Evolutionary conservation across 768 basidiomycete genomes (phyloP), one percentile per base, ranked within the genome.

Genomic region (Hericium rajendrae): DNA sequence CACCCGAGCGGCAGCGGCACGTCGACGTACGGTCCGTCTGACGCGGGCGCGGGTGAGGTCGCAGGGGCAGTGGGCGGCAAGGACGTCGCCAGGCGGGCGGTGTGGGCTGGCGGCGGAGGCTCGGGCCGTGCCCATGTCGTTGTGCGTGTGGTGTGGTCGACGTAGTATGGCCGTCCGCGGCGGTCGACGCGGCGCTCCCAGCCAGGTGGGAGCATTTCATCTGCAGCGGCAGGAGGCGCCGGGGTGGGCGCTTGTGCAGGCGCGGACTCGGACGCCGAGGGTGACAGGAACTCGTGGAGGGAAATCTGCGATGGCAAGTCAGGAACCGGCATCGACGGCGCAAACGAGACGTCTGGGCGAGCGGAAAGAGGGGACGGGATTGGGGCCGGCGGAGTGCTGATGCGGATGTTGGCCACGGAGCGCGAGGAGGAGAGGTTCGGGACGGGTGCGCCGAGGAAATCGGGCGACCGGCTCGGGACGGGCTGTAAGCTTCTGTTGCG

Each of bases 1-100:
- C 93, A 95, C 18, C 92, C 92, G 6, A 86, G 79, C 0, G 92
- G 92, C 9, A 95, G 74, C 10, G 88, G 90, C 10, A 86, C 75
- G 62, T 84, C 84, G 1, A 76, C 74, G 64, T 84, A 83, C 2
- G 62, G 65, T 4, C 67, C 62, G 38, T 74, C 65, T 13, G 60
- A 48, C 18, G 58, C 64, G 6, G 66, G 51, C 18, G 65, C 54
- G n/a, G 48, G 8, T 24, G 11, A 20, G 64, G 13, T 46, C 20
- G 59, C 64, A 5, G 66, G 51, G n/a, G 64, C 53, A 39, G 63
- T 59, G 6, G 56, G 49, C 0, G 64, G 55, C 2, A 53, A 57
- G 11, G 59, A 51, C 49, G 53, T 18, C 9, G 43, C 9, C 2
- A 38, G 43, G 18, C 46, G 13, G 1, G 39, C 24, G 69, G 69